Percentiles rank a stretch among this genome's conserved stretches.
phyloP scores from a whole-genome alignment of 2,329 filamentous ascomycete species.

The Cladophialophora carrionii region DNA sequence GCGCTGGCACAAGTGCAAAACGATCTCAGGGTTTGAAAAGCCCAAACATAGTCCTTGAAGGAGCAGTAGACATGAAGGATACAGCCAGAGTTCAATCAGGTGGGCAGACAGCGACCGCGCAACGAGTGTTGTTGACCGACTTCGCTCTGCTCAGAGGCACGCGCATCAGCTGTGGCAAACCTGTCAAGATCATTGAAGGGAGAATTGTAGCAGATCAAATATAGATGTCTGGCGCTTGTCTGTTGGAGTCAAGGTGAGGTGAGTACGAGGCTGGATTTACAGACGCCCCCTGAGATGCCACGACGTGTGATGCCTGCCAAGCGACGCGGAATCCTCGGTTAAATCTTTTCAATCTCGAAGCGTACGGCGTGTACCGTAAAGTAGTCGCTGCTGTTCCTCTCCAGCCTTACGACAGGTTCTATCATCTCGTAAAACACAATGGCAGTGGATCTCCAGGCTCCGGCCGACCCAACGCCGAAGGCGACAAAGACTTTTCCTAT shows the following conservation, averaged over 20 bases:
- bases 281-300: neutral
- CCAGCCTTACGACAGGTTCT: neutral
- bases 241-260: neutral
- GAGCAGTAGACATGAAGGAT: neutral
- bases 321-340: neutral
- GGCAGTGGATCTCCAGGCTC: conserved; percentile 3
- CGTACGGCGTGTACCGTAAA: too few species aligned
- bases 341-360: neutral
- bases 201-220: neutral
- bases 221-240: neutral
- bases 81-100: neutral
- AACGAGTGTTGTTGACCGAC: neutral
- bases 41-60: too few species aligned
- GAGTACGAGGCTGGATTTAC: neutral
- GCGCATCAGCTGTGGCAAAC: neutral
- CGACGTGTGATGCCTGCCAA: neutral
- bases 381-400: neutral
- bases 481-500: conserved; percentile 31
- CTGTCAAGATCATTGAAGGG: too few species aligned
- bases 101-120: neutral
- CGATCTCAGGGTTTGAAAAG: too few species aligned
- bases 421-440: neutral
- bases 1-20: too few species aligned
- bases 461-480: conserved; percentile 2
- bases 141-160: neutral